These are phyloP conservation scores for Apophysomyces variabilis DNA, from an alignment of 371 early-diverging fungal species.

Conservation along the genomic window DNA sequence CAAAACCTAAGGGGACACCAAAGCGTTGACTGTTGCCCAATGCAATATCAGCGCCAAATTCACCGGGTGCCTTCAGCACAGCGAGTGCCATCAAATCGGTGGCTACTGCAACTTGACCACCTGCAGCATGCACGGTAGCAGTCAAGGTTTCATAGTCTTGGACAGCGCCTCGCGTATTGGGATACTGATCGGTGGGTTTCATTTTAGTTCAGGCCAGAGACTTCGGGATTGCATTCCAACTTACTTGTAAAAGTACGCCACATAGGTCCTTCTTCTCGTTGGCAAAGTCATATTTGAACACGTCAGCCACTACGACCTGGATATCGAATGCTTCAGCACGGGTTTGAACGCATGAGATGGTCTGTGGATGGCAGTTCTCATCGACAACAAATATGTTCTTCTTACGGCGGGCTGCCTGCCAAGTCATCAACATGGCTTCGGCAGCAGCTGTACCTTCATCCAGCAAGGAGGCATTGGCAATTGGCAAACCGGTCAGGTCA, in stretches of 20 bases:
- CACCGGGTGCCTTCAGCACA: conserved; percentile 90
- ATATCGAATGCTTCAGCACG: conserved; percentile 95
- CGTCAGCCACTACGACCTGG: conserved; percentile 84
- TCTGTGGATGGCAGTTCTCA: conserved; percentile 91
- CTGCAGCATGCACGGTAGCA: conserved; percentile 76
- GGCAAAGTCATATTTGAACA: conserved; percentile 77
- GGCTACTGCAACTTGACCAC: conserved; percentile 89
- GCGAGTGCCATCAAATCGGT: conserved; percentile 95
- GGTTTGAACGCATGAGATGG: conserved; percentile 89
- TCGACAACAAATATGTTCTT: conserved; percentile 92
- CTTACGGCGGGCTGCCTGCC: conserved; percentile 69
- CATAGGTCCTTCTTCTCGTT: conserved; percentile 75
- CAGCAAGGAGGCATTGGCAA: conserved; percentile 94
- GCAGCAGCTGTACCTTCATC: conserved; percentile 99
- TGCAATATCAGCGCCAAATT: conserved; percentile 96
- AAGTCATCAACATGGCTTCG: conserved; percentile 95
- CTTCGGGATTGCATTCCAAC: conserved; percentile 7
- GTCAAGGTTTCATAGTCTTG: conserved; percentile 80
- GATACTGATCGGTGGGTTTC: conserved; percentile 70
- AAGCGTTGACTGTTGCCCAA: conserved; percentile 96
- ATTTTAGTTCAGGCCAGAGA: too few relatives aligned
- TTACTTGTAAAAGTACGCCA: conserved; percentile 90
- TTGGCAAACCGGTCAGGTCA: conserved; percentile 92
- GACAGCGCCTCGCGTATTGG: conserved; percentile 87
- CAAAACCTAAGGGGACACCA: conserved; percentile 97